Conservation (phyloP, 805 yeast genomes). For the Starmera amethionina region DNA sequence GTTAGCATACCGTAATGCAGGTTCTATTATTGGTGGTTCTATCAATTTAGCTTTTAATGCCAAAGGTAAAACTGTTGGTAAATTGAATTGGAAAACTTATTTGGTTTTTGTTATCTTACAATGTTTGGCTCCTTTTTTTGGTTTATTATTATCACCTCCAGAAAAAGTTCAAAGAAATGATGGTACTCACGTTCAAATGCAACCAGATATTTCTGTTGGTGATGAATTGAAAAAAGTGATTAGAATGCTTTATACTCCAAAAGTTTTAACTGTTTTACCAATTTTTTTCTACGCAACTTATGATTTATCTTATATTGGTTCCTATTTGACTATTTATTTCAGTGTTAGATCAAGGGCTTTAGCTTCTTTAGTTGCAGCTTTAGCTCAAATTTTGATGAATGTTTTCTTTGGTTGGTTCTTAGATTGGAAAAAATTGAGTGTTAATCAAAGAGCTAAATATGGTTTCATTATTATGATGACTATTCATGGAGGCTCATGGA, state of each 20-base stretch:
- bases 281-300: background rate
- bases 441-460: background rate
- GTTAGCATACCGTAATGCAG: slow-evolving; percentile 10
- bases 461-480: background rate
- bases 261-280: background rate
- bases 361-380: background rate
- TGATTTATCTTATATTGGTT: background rate
- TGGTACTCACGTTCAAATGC: background rate
- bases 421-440: background rate
- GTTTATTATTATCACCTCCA: slow-evolving; percentile 11
- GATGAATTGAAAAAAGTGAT: background rate
- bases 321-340: background rate
- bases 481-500: background rate
- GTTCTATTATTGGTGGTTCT: slow-evolving; percentile 14
- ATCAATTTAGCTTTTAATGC: slow-evolving; percentile 12
- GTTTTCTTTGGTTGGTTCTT: background rate
- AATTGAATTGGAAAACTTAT: slow-evolving; percentile 4
- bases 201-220: background rate
- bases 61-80: slow-evolving; percentile 4
- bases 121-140: slow-evolving; percentile 10
- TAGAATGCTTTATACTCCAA: background rate
- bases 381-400: background rate
- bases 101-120: slow-evolving; percentile 10
- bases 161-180: slow-evolving; percentile 3
- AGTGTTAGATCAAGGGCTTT: background rate